Base-by-base conservation (phyloP, 441 rosid genomes). In the Cnidoscolus chayamansa region DNA sequence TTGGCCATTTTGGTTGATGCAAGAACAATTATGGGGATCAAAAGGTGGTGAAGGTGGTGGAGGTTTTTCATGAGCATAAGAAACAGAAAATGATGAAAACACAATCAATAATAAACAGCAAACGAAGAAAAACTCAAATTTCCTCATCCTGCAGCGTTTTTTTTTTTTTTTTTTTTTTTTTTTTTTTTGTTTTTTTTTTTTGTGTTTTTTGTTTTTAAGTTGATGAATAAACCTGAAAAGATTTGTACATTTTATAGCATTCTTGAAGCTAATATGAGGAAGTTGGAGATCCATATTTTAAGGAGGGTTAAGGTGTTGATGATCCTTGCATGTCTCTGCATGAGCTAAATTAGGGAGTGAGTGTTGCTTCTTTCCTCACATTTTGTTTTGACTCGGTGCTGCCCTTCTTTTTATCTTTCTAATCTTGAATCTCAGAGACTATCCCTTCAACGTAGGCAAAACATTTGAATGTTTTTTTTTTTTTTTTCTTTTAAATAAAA, bases 251-350 rank as follows among this genome's bases (percentile, higher is more conserved):
- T 31, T 31, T 43, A 63, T 15, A 37, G 7, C 19, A 4, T 17
- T 63, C 43, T 11, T 17, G 6, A 49, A 1, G n/a, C 13, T 40
- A 40, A 40, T 5, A 63, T 40, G n/a, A 30, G 50, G 9, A 19
- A 50, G 25, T n/a, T 78, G 64, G 64, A 66, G 58, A 59, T 62
- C 78, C 79, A 20, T 70, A 0, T 7, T 63, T 40, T 25, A n/a
- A 63, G 67, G 10, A 63, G 35, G 43, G 17, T n/a, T n/a, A 43
- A 63, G 51, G 48, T 40, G 16, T 62, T 62, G 0, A 15, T 16
- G 16, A 35, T 62, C 45, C 45, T 40, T 40, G 6, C 7, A 40
- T 40, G 7, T 3, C 45, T 40, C 4, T 35, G 7, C 45, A 3
- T 40, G 6, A 40, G 45, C 45, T 40, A 40, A 40, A 40, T 5